phyloP scores from a whole-genome alignment of 768 basidiomycete genomes.

The Lanmaoa pseudosensibilis region DNA sequence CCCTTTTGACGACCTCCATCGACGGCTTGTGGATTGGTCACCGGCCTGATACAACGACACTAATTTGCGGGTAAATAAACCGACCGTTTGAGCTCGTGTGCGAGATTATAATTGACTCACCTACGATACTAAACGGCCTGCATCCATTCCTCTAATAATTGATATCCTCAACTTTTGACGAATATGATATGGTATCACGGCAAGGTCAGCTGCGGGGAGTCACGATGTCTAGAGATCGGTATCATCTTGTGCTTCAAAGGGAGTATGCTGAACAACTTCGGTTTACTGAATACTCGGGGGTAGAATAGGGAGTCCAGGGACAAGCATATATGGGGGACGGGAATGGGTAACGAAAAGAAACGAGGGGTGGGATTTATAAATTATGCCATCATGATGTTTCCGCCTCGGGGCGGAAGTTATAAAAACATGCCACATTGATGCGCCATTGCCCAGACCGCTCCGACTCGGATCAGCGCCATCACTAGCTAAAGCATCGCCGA shows the following conservation, averaged over 20 bases:
- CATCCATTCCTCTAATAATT: not conserved
- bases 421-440: not conserved
- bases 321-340: not conserved
- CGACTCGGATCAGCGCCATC: constrained; percentile 8
- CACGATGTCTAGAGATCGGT: too few species aligned
- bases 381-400: not conserved
- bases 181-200: not conserved
- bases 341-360: not conserved
- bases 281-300: not conserved
- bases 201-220: too few species aligned
- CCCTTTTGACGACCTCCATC: not conserved
- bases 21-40: not conserved
- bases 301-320: not conserved
- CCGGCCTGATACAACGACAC: not conserved
- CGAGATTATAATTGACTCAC: not conserved
- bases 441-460: not conserved
- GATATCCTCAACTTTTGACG: too few species aligned
- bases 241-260: not conserved
- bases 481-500: not conserved
- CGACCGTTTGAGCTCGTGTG: not conserved
- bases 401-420: constrained; percentile 1
- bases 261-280: not conserved
- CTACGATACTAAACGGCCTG: not conserved
- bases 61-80: not conserved
- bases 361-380: not conserved